Conservation (phyloP, 345 rosid genomes). For the Microcos paniculata region DNA sequence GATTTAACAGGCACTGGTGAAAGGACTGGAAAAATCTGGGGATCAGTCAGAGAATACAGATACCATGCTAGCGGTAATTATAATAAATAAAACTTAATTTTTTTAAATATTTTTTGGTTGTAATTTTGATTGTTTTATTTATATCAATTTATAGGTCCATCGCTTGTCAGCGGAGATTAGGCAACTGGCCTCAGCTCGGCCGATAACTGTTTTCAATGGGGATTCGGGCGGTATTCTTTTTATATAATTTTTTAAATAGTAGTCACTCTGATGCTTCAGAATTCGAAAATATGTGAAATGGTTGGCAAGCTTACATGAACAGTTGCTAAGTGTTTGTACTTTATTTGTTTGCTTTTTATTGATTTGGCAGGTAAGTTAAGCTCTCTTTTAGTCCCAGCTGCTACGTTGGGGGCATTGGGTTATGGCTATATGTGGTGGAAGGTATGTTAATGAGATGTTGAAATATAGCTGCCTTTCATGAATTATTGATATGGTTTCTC, state of each 20-base stretch:
- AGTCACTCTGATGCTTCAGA: not conserved
- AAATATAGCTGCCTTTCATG: not conserved
- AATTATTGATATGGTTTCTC: not conserved
- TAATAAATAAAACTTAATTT: slow-evolving; percentile 1
- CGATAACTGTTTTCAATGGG: slow-evolving; percentile 79
- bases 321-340: not conserved
- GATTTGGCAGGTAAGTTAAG: slow-evolving; percentile 51
- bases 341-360: not conserved
- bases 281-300: not conserved
- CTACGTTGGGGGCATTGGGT: slow-evolving; percentile 82
- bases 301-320: not conserved
- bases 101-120: not conserved
- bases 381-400: slow-evolving; percentile 68
- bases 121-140: not conserved
- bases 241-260: not conserved
- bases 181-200: slow-evolving; percentile 60
- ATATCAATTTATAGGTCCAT: slow-evolving; percentile 41
- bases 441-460: slow-evolving; percentile 38
- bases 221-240: slow-evolving; percentile 44
- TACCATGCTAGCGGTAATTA: slow-evolving; percentile 63
- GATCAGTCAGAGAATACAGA: slow-evolving; percentile 55
- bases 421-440: slow-evolving; percentile 99
- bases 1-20: slow-evolving; percentile 49
- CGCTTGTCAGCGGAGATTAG: slow-evolving; percentile 68
- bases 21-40: slow-evolving; percentile 58